Percentiles rank a stretch among this genome's conserved stretches.
These are phyloP conservation scores for Hanseniaspora hatyaiensis DNA, from an alignment of 805 yeast species.

Conservation along the genomic window DNA sequence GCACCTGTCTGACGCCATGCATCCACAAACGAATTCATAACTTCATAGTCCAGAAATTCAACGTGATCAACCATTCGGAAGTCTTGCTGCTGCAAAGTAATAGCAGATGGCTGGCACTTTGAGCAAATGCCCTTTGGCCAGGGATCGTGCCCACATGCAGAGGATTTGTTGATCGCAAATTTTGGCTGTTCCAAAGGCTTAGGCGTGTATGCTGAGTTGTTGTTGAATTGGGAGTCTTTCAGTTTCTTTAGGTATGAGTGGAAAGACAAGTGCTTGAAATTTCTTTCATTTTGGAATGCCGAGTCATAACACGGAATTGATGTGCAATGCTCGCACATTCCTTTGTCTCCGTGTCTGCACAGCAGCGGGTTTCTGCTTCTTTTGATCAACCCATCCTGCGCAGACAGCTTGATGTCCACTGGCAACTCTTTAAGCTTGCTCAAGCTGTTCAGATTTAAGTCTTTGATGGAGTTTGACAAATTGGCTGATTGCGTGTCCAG, in stretches of 20 bases:
- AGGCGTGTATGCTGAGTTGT: constrained; percentile 62
- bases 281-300: constrained; percentile 57
- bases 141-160: constrained; percentile 65
- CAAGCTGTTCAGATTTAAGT: constrained; percentile 12
- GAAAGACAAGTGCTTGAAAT: constrained; percentile 77
- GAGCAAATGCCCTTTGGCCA: constrained; percentile 95
- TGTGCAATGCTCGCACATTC: constrained; percentile 96
- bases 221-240: constrained; percentile 39
- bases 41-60: constrained; percentile 64
- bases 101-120: constrained; percentile 92
- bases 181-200: constrained; percentile 67
- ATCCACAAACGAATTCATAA: constrained; percentile 75
- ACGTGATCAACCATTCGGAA: constrained; percentile 97
- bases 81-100: constrained; percentile 77
- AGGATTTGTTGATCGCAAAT: constrained; percentile 44
- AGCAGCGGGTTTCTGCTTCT: constrained; percentile 35
- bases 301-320: constrained; percentile 93
- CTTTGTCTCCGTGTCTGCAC: constrained; percentile 82
- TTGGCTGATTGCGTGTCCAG: constrained; percentile 10
- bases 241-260: constrained; percentile 70
- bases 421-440: constrained; percentile 40
- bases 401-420: constrained; percentile 57
- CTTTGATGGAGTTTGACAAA: constrained; percentile 17
- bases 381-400: constrained; percentile 57
- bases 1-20: constrained; percentile 81